Conservation (phyloP, 148 eudicot species). For the Rhododendron simsii region DNA sequence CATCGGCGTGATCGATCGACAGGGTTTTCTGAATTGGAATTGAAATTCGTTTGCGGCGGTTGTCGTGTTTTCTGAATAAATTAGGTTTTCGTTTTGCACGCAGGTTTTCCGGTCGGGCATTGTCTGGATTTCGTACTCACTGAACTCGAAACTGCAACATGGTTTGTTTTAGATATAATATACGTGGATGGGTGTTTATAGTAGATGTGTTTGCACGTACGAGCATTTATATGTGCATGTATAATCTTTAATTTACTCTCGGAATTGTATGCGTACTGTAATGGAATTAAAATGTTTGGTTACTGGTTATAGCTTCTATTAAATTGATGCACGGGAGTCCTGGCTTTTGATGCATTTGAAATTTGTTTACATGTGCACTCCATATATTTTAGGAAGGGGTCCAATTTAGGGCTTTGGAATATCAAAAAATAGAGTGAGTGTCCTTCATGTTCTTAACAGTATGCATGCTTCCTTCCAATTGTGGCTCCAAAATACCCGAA, state of each 20-base stretch:
- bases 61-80: background rate
- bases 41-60: background rate
- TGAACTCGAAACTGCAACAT: slow-evolving; percentile 7
- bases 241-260: background rate
- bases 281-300: background rate
- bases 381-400: background rate
- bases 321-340: background rate
- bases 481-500: background rate
- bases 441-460: background rate
- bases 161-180: background rate
- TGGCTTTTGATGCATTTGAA: background rate
- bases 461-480: background rate
- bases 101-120: background rate
- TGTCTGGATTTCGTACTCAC: background rate
- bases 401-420: background rate
- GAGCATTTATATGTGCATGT: background rate
- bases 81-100: slow-evolving; percentile 7
- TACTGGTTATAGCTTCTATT: background rate
- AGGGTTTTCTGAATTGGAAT: background rate
- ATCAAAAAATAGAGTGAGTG: background rate
- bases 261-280: background rate
- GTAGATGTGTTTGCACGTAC: background rate
- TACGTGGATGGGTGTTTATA: background rate
- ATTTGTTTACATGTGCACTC: background rate
- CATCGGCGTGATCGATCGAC: background rate